A percentile compares a stretch with the other conserved stretches of the same genome.
phyloP scores from a whole-genome alignment of 768 basidiomycete species.

The Rhizopogon roseolus region DNA sequence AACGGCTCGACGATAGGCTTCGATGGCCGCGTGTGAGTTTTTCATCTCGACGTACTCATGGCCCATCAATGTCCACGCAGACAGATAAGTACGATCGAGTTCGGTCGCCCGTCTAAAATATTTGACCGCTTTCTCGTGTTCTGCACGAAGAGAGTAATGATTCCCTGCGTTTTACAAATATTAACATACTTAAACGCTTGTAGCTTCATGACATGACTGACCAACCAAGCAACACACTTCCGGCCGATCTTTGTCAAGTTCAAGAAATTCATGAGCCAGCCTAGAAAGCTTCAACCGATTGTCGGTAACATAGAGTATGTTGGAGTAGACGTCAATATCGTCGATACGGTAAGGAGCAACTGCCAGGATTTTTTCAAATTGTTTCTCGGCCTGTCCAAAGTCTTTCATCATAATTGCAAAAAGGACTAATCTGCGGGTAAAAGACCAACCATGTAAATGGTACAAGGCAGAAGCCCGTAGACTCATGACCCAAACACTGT shows the following conservation, averaged over 20 bases:
- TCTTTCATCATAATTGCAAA: slow-evolving; percentile 42
- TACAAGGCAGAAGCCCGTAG: slow-evolving; percentile 84
- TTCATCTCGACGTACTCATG: slow-evolving; percentile 99
- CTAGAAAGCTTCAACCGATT: slow-evolving; percentile 84
- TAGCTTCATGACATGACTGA: slow-evolving; percentile 29
- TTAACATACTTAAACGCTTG: not conserved
- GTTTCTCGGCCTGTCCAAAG: slow-evolving; percentile 77
- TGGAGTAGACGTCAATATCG: slow-evolving; percentile 93
- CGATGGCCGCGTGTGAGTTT: slow-evolving; percentile 98
- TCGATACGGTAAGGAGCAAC: slow-evolving; percentile 89
- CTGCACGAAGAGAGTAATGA: slow-evolving; percentile 88
- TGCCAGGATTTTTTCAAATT: slow-evolving; percentile 79
- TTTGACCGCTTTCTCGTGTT: slow-evolving; percentile 93
- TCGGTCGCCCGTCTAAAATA: slow-evolving; percentile 95
- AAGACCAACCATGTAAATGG: slow-evolving; percentile 73
- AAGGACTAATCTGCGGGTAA: not conserved
- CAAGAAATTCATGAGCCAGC: slow-evolving; percentile 87
- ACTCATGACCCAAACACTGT: slow-evolving; percentile 82
- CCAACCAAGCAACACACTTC: slow-evolving; percentile 96
- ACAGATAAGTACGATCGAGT: slow-evolving; percentile 89
- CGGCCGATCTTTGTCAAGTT: slow-evolving; percentile 87
- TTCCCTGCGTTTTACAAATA: slow-evolving; percentile 65
- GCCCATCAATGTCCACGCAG: slow-evolving; percentile 99
- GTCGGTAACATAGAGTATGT: slow-evolving; percentile 94
- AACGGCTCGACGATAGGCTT: slow-evolving; percentile 93